A percentile compares a stretch with the other conserved stretches of the same genome.
phyloP scores from a whole-genome alignment of 2,329 filamentous ascomycete species.

The Alternaria consortialis region DNA sequence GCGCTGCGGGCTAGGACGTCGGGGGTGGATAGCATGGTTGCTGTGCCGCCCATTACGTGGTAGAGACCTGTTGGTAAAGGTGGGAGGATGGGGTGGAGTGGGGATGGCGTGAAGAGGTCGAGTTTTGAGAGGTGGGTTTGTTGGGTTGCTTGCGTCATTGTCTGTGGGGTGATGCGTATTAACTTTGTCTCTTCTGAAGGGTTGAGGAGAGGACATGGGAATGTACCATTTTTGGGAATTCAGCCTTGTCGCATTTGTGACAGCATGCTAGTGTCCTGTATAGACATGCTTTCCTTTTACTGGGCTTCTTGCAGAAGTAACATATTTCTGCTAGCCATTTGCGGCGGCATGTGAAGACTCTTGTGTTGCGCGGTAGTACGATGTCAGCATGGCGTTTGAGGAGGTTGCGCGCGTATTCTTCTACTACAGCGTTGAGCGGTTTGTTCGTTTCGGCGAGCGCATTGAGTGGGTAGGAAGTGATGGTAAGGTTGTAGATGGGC shows the following conservation, averaged over 20 bases:
- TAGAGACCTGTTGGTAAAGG: constrained; percentile 31
- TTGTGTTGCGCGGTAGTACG: constrained; percentile 23
- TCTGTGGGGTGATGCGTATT: constrained; percentile 21
- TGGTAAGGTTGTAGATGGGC: constrained; percentile 14
- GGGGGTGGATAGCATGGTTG: constrained; percentile 35
- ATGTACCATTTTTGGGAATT: constrained; percentile 43
- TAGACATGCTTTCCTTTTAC: constrained; percentile 35
- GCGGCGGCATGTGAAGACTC: constrained; percentile 28
- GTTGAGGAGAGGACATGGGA: background rate
- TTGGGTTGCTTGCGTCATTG: constrained; percentile 39
- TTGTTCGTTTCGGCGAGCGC: constrained; percentile 35
- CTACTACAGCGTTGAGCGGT: constrained; percentile 34
- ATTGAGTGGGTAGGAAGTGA: constrained; percentile 30
- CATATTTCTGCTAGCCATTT: constrained; percentile 41
- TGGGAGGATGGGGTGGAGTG: constrained; percentile 35
- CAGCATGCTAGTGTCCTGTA: constrained; percentile 37
- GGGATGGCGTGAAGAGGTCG: constrained; percentile 46
- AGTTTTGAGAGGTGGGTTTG: constrained; percentile 40
- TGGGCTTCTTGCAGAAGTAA: constrained; percentile 39
- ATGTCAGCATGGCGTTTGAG: constrained; percentile 35
- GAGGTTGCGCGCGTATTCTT: constrained; percentile 42
- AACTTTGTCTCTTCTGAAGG: background rate
- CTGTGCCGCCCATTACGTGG: constrained; percentile 27
- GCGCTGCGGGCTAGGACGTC: constrained; percentile 35
- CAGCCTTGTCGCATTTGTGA: constrained; percentile 33